Evolutionary conservation across 306 rosid species (phyloP).

Genomic region (Lathyrus aphaca): DNA sequence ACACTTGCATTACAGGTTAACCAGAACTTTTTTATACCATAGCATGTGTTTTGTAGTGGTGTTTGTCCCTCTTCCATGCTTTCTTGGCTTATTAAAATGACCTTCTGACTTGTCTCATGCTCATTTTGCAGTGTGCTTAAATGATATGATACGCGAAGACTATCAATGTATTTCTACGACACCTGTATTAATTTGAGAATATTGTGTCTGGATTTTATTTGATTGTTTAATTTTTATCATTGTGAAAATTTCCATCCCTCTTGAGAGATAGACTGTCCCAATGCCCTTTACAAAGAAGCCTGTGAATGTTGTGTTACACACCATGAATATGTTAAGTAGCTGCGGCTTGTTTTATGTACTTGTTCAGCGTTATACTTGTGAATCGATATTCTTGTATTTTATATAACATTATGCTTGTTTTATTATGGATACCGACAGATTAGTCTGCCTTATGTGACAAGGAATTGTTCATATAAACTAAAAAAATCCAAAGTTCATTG

Average conservation of each 20-base stretch:
- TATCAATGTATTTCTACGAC: conserved; percentile 27
- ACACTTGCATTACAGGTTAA: not conserved
- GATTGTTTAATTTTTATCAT: conserved; percentile 17
- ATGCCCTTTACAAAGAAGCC: conserved; percentile 13
- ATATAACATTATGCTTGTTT: not conserved
- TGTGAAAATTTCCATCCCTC: conserved; percentile 27
- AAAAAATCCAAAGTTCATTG: not conserved
- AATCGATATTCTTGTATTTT: conserved; percentile 6
- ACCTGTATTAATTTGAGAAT: conserved; percentile 33
- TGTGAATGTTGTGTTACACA: conserved; percentile 36
- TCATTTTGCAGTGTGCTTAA: conserved; percentile 77
- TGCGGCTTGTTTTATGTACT: conserved; percentile 12
- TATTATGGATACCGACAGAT: not conserved
- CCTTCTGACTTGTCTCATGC: conserved; percentile 28
- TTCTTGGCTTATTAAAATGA: conserved; percentile 29
- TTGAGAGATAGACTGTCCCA: conserved; percentile 24
- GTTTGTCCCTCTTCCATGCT: not conserved
- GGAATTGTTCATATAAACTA: not conserved
- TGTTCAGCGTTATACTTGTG: conserved; percentile 5
- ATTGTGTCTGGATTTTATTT: conserved; percentile 38
- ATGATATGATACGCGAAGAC: conserved; percentile 49
- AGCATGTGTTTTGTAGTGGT: not conserved
- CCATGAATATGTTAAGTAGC: conserved; percentile 21
- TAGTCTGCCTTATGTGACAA: not conserved
- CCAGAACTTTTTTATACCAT: not conserved